Conservation (phyloP, 495 filamentous ascomycete genomes). For the Achaetomiella virescens region DNA sequence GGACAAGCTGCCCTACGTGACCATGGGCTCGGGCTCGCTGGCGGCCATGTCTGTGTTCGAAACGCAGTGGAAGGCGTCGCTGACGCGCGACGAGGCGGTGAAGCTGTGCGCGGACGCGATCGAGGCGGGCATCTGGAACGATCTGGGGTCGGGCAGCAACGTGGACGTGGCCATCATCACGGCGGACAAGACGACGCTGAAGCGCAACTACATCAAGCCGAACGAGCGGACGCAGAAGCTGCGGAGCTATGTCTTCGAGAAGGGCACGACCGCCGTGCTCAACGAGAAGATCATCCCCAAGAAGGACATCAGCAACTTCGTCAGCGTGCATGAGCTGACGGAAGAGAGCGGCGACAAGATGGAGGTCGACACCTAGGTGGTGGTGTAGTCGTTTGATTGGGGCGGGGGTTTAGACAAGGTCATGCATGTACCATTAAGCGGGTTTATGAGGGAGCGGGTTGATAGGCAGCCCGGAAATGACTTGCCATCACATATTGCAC, state of each 20-base stretch:
- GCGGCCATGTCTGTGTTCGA: constrained; percentile 99
- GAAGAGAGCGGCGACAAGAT: constrained; percentile 78
- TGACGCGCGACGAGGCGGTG: constrained; percentile 77
- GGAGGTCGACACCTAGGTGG: constrained; percentile 74
- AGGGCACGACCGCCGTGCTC: constrained; percentile 86
- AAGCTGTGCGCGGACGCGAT: constrained; percentile 82
- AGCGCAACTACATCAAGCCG: constrained; percentile 85
- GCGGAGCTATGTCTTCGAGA: constrained; percentile 81
- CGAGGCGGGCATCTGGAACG: constrained; percentile 97
- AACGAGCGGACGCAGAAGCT: constrained; percentile 90
- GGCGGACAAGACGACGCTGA: constrained; percentile 81
- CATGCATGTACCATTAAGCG: constrained; percentile 13
- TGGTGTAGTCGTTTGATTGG: background rate
- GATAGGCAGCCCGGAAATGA: background rate
- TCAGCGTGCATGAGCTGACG: constrained; percentile 80
- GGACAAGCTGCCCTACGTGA: constrained; percentile 98
- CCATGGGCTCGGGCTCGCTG: constrained; percentile 93
- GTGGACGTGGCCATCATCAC: constrained; percentile 96
- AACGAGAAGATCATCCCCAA: constrained; percentile 90
- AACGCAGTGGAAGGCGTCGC: constrained; percentile 79
- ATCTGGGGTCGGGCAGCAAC: constrained; percentile 93
- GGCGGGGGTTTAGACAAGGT: background rate
- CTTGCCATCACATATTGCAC: background rate
- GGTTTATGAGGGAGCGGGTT: constrained; percentile 12
- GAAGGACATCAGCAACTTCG: constrained; percentile 90